Base-by-base conservation (phyloP, 495 filamentous ascomycete genomes). In the Bryoglossum gracile region DNA sequence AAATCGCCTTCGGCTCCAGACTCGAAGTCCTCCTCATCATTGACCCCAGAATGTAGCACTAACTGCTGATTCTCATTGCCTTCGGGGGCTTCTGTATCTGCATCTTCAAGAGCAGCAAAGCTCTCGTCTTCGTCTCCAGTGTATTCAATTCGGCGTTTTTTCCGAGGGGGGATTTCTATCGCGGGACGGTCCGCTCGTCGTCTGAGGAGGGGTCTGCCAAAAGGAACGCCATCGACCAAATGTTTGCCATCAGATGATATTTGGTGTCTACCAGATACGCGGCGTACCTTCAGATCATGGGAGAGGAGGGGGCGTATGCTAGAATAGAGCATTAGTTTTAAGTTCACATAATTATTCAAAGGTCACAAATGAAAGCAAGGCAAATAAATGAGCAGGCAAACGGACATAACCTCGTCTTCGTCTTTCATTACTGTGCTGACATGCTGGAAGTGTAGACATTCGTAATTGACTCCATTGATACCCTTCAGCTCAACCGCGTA, bases 161-260 rank as follows among this genome's bases (percentile, higher is more conserved):
- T 95, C 44, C 80, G 71, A 3, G 89, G 81, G 2, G 88, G 89
- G 30, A 94, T 91, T 3, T 71, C 64, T 22, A 94, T 67, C 0
- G 73, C 58, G 10, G 92, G 91, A 50, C 90, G 76, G 45, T 74
- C 71, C 14, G 65, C 64, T 0, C 76, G 68, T 16, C 70, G 60
- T 59, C 75, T 77, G 23, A 88, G 65, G 24, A 74, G 83, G 4
- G 83, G 82, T 36, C 84, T 75, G 5, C 92, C 92, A 61, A 94
- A 97, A 1, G 92, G 74, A 16, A 95, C 75, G 17, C 92, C 92
- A 60, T 98, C 92, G 9, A 94, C 76, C 11, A 98, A 72, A 63
- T 89, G 91, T 59, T 75, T 83, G 18, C 92, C 92, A 54, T 85
- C 82, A 6, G 68, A 49, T 0, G 86, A 81, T 21, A 96, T 95